These are phyloP conservation scores for Cyberlindnera misumaiensis DNA, from an alignment of 805 yeast species.

Conservation along the genomic window DNA sequence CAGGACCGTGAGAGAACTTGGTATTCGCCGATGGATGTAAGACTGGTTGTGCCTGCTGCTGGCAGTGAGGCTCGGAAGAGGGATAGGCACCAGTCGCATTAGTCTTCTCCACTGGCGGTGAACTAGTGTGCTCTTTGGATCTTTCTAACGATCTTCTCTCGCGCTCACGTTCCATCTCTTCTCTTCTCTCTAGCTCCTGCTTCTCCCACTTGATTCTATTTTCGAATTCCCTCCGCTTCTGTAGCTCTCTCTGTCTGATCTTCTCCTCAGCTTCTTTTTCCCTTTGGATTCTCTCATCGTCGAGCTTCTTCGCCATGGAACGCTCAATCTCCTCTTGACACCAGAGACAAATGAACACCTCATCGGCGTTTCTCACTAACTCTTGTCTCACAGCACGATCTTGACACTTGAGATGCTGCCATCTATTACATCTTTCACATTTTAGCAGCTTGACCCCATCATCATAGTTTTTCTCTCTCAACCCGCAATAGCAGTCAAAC, in stretches of 20 bases:
- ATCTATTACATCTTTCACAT: slow-evolving; percentile 30
- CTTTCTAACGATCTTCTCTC: slow-evolving; percentile 15
- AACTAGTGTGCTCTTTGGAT: slow-evolving; percentile 1
- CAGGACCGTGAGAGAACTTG: neutral
- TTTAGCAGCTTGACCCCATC: slow-evolving; percentile 29
- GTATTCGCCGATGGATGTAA: neutral
- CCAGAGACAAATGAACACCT: slow-evolving; percentile 23
- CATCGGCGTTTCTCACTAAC: slow-evolving; percentile 20
- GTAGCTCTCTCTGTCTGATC: slow-evolving; percentile 18
- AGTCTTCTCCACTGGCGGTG: neutral
- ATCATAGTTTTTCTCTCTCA: slow-evolving; percentile 28
- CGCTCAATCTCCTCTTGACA: slow-evolving; percentile 23
- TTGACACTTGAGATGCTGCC: slow-evolving; percentile 34
- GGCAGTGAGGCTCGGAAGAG: too few species aligned
- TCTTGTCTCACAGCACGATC: slow-evolving; percentile 23
- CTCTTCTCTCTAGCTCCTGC: slow-evolving; percentile 19
- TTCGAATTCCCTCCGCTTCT: slow-evolving; percentile 17
- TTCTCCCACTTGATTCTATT: slow-evolving; percentile 15
- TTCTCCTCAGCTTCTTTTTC: slow-evolving; percentile 19
- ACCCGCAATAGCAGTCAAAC: slow-evolving; percentile 33
- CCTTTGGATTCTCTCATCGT: slow-evolving; percentile 14
- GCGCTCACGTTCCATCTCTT: slow-evolving; percentile 21
- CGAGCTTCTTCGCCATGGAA: slow-evolving; percentile 15
- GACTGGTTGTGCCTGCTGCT: slow-evolving; percentile 17
- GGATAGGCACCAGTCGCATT: too few species aligned